These are phyloP conservation scores for Solanum megistacrolobum DNA, from an alignment of 257 asterid genomes.

Conservation along the genomic window DNA sequence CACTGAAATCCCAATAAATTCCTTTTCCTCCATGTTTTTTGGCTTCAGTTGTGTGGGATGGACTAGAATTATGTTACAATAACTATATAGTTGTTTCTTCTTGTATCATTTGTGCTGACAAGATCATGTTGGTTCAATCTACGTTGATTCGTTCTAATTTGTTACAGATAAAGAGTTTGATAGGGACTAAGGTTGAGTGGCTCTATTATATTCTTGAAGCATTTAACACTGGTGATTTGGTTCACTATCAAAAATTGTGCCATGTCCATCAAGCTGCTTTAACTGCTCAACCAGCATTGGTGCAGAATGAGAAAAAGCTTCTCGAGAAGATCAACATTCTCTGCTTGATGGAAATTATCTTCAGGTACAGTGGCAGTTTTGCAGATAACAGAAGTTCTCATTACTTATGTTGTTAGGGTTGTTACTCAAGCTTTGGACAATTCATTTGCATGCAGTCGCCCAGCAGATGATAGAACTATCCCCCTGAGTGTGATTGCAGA, in stretches of 20 bases:
- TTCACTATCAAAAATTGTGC: constrained; percentile 82
- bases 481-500: constrained; percentile 72
- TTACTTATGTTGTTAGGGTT: background rate
- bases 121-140: background rate
- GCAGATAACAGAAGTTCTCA: background rate
- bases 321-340: constrained; percentile 95
- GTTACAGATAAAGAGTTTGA: constrained; percentile 56
- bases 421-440: background rate
- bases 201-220: constrained; percentile 82
- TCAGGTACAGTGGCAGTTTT: constrained; percentile 41
- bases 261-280: constrained; percentile 75
- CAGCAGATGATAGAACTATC: constrained; percentile 91
- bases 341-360: constrained; percentile 91
- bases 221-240: constrained; percentile 79
- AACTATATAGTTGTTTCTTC: background rate
- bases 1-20: background rate
- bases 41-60: background rate
- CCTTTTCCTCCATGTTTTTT: background rate
- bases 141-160: background rate
- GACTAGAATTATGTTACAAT: background rate
- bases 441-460: constrained; percentile 55
- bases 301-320: constrained; percentile 81
- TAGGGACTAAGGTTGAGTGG: constrained; percentile 90
- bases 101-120: background rate
- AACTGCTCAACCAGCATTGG: constrained; percentile 77